Percentiles rank a stretch among this genome's conserved stretches.
Conservation (phyloP, 768 basidiomycete genomes). For the Sarcodon aspratus region DNA sequence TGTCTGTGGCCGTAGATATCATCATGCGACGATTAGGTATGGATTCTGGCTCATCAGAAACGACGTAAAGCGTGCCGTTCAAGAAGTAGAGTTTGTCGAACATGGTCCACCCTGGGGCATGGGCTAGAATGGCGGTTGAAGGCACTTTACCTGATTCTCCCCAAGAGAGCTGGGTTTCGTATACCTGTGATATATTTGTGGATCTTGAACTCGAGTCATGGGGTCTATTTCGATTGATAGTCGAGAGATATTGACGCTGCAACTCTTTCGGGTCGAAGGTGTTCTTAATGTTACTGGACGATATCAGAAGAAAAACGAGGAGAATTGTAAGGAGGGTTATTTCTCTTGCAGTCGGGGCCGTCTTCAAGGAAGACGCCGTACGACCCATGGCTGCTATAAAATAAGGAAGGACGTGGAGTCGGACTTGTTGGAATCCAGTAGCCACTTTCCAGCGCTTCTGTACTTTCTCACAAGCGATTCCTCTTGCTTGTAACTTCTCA, state of each 20-base stretch:
- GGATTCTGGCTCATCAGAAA: slow-evolving; percentile 56
- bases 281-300: slow-evolving; percentile 4
- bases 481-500: too few relatives aligned
- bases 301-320: slow-evolving; percentile 14
- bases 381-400: not conserved
- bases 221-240: slow-evolving; percentile 4
- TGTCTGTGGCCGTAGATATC: slow-evolving; percentile 54
- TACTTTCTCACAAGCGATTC: too few relatives aligned
- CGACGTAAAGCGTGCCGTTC: slow-evolving; percentile 76
- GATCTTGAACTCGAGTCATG: not conserved
- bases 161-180: not conserved
- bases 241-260: not conserved
- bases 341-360: slow-evolving; percentile 17
- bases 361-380: slow-evolving; percentile 1
- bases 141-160: slow-evolving; percentile 24
- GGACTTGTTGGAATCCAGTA: too few relatives aligned
- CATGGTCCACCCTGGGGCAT: slow-evolving; percentile 78
- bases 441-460: too few relatives aligned
- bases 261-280: not conserved
- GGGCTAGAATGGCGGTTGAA: slow-evolving; percentile 56
- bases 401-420: too few relatives aligned
- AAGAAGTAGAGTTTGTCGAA: slow-evolving; percentile 74
- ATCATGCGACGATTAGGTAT: slow-evolving; percentile 61
- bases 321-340: slow-evolving; percentile 16
- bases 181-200: not conserved